Base-by-base conservation (phyloP, 345 rosid genomes). In the Dovyalis caffra region DNA sequence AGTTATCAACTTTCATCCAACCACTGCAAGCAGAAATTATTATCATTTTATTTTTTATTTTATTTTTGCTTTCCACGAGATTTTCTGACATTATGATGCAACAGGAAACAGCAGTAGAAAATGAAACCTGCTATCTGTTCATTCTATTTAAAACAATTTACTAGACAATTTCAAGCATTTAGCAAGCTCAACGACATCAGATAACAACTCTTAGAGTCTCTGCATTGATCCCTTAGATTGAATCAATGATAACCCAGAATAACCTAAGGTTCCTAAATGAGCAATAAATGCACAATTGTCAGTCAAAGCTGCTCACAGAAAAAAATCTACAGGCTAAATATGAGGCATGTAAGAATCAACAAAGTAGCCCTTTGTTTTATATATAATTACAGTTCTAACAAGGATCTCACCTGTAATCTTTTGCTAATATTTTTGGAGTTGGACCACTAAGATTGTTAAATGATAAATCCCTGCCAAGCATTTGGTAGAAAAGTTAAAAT, bases 401-500 rank as follows among this genome's bases (percentile, higher is more conserved):
- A 57, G 61, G 51, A 64, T 69, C 73, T 83, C 73, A 93, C 98
- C 98, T 90, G 79, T 92, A 93, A 75, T 79, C 96, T 71, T 91
- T 95, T 12, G 97, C 99, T 72, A 87, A 81, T 71, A 93, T 93
- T 70, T 78, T 91, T 11, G 98, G 99, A 18, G 88, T 89, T 21
- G 98, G 96, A 53, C 98, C 97, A 23, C 97, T 95, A 29, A 93
- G 91, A 85, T 95, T 95, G 80, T 95, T 93, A 80, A 79, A 93
- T 1, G 98, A 95, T 47, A 95, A 86, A 81, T 95, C 99, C 90
- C 99, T 93, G 83, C 58, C 66, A 61, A 21, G 18, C 4, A 47
- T 56, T 21, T 11, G 33, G 49, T 25, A 72, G 57, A 70, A 53
- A 64, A 40, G 25, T 37, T 31, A 64, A 26, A 34, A 25, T 60